Conservation (phyloP, 768 basidiomycete species). For the Leccinum uliginosum region DNA sequence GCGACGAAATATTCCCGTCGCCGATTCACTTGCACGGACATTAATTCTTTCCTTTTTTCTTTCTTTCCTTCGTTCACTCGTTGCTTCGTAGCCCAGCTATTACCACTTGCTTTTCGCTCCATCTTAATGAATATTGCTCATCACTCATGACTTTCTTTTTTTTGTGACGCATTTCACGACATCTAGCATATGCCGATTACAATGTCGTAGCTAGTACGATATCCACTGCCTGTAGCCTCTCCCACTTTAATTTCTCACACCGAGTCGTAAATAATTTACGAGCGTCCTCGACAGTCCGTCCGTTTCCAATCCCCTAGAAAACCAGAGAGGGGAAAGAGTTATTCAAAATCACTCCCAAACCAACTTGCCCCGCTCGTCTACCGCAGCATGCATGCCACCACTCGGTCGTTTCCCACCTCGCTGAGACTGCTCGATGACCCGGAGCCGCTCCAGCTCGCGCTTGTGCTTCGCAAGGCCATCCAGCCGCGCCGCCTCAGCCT, state of each 20-base stretch:
- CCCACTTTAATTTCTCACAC: not conserved
- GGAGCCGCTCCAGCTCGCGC: constrained; percentile 51
- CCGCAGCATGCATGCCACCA: constrained; percentile 60
- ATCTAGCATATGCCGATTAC: constrained; percentile 16
- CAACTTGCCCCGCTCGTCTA: constrained; percentile 53
- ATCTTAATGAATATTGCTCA: constrained; percentile 5
- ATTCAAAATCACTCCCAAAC: constrained; percentile 44
- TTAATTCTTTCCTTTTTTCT: constrained; percentile 14
- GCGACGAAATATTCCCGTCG: not conserved
- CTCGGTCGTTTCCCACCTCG: constrained; percentile 29
- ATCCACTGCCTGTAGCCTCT: constrained; percentile 2
- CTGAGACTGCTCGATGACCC: constrained; percentile 43
- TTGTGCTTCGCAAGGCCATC: constrained; percentile 54
- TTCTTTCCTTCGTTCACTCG: not conserved
- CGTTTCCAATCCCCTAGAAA: not conserved
- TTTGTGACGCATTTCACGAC: constrained; percentile 20
- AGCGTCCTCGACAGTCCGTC: constrained; percentile 1
- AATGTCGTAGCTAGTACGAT: constrained; percentile 12
- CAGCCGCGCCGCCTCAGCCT: constrained; percentile 48
- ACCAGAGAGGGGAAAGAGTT: not conserved
- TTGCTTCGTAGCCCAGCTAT: not conserved
- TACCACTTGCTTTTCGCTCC: constrained; percentile 3
- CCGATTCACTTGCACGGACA: constrained; percentile 17
- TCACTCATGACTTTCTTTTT: not conserved
- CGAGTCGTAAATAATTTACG: constrained; percentile 24